Conservation (phyloP, 1,284 basidiomycete genomes). For the Anthracocystis walkeri region DNA sequence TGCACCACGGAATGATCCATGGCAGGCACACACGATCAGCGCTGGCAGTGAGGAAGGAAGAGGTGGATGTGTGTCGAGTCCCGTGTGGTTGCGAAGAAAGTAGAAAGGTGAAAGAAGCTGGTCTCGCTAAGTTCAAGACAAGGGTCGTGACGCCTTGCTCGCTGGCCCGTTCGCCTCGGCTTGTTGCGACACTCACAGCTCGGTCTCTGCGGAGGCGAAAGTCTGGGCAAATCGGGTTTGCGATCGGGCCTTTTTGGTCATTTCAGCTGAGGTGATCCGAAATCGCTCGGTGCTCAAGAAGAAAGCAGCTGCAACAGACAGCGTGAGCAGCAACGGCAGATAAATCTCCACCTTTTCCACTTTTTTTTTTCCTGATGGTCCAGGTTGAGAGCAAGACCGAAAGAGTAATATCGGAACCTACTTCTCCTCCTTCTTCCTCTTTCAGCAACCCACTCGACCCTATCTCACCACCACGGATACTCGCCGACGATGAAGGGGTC, state of each 20-base stretch:
- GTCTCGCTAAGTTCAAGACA: neutral
- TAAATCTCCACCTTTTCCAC: too few species aligned
- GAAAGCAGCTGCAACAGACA: neutral
- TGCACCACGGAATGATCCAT: constrained; percentile 67
- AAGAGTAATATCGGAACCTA: neutral
- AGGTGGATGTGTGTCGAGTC: neutral
- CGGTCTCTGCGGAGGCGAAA: neutral
- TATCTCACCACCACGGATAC: too few species aligned
- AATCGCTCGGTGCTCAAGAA: too few species aligned
- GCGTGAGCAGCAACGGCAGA: neutral
- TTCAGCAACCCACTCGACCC: neutral
- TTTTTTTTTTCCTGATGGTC: too few species aligned
- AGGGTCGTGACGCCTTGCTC: neutral
- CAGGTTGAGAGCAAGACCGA: neutral
- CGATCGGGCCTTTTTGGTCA: too few species aligned
- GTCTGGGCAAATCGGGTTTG: constrained; percentile 30
- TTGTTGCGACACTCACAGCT: constrained; percentile 1
- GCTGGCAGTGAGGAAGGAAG: neutral
- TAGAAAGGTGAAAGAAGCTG: neutral
- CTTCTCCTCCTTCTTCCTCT: neutral
- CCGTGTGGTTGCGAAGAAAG: neutral
- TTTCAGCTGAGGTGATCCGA: constrained; percentile 37
- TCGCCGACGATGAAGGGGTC: constrained; percentile 20
- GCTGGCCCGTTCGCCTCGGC: constrained; percentile 30
- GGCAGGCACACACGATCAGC: constrained; percentile 5